Evolutionary conservation across 805 yeast species (phyloP).

Genomic region (Lachancea sp.): DNA sequence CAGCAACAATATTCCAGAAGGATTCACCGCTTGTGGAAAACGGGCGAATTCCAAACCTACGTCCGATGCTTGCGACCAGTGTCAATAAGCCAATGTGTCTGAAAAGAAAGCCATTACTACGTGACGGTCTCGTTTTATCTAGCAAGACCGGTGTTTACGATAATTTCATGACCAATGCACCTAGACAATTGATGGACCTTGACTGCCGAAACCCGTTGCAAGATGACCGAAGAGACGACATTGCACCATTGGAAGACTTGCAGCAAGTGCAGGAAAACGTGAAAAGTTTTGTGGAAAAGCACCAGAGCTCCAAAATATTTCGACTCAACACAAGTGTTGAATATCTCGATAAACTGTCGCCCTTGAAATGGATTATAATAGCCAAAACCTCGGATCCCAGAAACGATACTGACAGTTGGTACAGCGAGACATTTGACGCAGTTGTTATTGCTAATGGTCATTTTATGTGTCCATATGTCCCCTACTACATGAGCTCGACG

Average conservation of each 20-base stretch:
- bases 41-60: conserved; percentile 9
- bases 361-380: conserved; percentile 32
- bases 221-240: conserved; percentile 1
- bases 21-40: conserved; percentile 14
- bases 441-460: conserved; percentile 39
- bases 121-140: conserved; percentile 14
- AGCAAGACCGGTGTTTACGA: conserved; percentile 16
- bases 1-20: conserved; percentile 12
- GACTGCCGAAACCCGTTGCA: conserved; percentile 6
- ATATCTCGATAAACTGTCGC: conserved; percentile 15
- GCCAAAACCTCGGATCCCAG: conserved; percentile 17
- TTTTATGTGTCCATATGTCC: conserved; percentile 37
- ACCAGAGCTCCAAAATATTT: conserved; percentile 6
- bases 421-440: conserved; percentile 35
- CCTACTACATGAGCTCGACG: conserved; percentile 21
- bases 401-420: conserved; percentile 33
- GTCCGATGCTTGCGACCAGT: conserved; percentile 13
- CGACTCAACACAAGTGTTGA: conserved; percentile 15
- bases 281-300: conserved; percentile 6
- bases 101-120: conserved; percentile 2
- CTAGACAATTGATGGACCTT: conserved; percentile 13
- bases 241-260: conserved; percentile 13
- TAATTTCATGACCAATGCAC: conserved; percentile 15
- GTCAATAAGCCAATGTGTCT: conserved; percentile 12
- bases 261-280: conserved; percentile 9